Conservation (phyloP, 2,329 filamentous ascomycete genomes). For the Pseudogymnoascus sp. region DNA sequence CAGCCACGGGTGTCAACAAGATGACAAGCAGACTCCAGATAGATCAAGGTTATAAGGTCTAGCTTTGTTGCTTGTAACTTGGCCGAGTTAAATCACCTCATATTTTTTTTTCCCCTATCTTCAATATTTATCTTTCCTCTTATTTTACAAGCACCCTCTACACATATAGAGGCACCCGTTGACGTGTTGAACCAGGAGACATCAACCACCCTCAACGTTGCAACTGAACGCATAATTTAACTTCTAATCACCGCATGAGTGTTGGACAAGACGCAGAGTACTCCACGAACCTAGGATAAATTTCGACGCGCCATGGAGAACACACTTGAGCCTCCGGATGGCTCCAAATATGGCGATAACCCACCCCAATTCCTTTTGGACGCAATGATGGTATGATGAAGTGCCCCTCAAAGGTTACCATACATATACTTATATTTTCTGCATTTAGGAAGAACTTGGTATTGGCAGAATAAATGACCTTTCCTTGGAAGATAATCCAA, state of each 20-base stretch:
- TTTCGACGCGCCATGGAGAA: not conserved
- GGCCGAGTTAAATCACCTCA: not conserved
- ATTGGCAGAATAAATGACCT: slow-evolving; percentile 22
- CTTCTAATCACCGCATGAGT: not conserved
- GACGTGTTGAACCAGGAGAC: not conserved
- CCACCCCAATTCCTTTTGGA: not conserved
- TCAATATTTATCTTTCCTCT: not conserved
- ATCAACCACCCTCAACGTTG: not conserved
- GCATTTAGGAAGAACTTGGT: slow-evolving; percentile 26
- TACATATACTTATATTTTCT: not conserved
- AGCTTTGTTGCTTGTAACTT: not conserved
- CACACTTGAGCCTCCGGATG: not conserved
- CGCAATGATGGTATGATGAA: not conserved
- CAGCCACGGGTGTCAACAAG: not conserved
- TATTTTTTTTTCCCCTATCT: not conserved
- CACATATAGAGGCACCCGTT: not conserved
- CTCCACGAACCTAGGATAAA: not conserved
- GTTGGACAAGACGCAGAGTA: not conserved
- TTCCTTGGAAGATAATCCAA: slow-evolving; percentile 20
- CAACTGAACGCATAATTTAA: too few relatives aligned
- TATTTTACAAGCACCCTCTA: not conserved
- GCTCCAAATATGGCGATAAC: not conserved
- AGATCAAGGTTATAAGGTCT: not conserved
- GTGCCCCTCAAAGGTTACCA: not conserved
- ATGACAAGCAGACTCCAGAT: not conserved